Evolutionary conservation across 75 land plant species (phyloP).

Genomic region (Selaginella moellendorffii): DNA sequence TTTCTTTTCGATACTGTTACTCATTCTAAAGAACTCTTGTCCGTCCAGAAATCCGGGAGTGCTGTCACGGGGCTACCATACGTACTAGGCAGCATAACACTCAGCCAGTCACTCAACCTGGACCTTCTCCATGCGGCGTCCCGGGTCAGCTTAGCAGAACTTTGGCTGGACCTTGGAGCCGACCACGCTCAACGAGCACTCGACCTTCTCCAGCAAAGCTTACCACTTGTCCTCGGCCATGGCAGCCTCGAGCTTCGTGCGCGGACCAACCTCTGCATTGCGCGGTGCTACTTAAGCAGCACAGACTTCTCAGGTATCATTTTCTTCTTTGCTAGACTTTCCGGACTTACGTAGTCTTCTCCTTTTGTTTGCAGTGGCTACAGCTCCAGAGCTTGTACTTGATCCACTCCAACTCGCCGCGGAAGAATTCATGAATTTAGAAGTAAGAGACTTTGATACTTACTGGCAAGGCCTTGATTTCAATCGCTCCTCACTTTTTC

Average conservation of each 20-base stretch:
- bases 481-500: background rate
- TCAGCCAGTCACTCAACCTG: slow-evolving; percentile 76
- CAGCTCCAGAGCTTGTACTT: slow-evolving; percentile 50
- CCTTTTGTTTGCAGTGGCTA: slow-evolving; percentile 27
- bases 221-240: slow-evolving; percentile 88
- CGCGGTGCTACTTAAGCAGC: slow-evolving; percentile 61
- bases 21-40: too few relatives aligned
- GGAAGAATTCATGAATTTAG: slow-evolving; percentile 47
- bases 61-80: slow-evolving; percentile 81
- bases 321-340: background rate
- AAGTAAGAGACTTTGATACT: slow-evolving; percentile 33
- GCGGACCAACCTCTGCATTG: slow-evolving; percentile 65
- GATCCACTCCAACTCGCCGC: slow-evolving; percentile 67
- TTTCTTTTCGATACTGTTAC: too few relatives aligned
- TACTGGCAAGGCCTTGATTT: background rate
- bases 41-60: slow-evolving; percentile 65
- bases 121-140: slow-evolving; percentile 81
- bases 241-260: slow-evolving; percentile 79
- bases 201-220: slow-evolving; percentile 44
- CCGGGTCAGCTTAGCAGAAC: slow-evolving; percentile 67
- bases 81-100: slow-evolving; percentile 76
- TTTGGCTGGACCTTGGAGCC: slow-evolving; percentile 75
- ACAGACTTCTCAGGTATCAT: slow-evolving; percentile 53
- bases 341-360: background rate
- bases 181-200: slow-evolving; percentile 52